Conservation (phyloP, 2,329 filamentous ascomycete species). For the Xylariales sp. region DNA sequence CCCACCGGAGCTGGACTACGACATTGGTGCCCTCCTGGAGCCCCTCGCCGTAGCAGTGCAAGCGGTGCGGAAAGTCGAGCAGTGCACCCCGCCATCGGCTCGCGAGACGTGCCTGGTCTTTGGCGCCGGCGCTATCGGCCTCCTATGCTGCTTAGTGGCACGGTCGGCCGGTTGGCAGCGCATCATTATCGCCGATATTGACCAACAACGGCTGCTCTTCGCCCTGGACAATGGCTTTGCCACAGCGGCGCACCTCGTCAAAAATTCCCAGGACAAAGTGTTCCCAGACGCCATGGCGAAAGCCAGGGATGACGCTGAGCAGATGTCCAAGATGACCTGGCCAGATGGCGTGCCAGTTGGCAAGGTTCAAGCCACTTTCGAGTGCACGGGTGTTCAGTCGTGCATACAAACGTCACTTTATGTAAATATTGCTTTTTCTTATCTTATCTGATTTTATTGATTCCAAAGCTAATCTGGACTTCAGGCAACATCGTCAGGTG, state of each 20-base stretch:
- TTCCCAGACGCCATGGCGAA: conserved; percentile 7
- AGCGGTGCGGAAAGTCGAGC: neutral
- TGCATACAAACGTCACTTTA: conserved; percentile 6
- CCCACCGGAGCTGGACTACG: neutral
- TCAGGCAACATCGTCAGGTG: conserved; percentile 8
- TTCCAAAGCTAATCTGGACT: too few species aligned
- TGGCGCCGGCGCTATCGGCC: neutral
- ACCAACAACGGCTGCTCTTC: neutral
- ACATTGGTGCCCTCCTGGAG: neutral
- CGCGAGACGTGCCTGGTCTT: neutral
- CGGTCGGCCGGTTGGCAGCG: neutral
- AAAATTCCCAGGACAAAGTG: neutral
- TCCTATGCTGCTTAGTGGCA: neutral
- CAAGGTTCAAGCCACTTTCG: conserved; percentile 5
- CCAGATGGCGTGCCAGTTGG: neutral
- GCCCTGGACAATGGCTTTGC: neutral
- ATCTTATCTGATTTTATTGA: too few species aligned
- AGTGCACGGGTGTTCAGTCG: conserved; percentile 9
- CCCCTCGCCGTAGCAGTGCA: neutral
- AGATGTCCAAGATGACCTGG: conserved; percentile 1
- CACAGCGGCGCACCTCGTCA: neutral
- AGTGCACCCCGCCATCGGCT: neutral
- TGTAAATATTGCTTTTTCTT: too few species aligned
- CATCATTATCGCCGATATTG: neutral
- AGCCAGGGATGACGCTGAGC: conserved; percentile 6